Base-by-base conservation (phyloP, 2,329 filamentous ascomycete genomes). In the Cladosporium sp. region DNA sequence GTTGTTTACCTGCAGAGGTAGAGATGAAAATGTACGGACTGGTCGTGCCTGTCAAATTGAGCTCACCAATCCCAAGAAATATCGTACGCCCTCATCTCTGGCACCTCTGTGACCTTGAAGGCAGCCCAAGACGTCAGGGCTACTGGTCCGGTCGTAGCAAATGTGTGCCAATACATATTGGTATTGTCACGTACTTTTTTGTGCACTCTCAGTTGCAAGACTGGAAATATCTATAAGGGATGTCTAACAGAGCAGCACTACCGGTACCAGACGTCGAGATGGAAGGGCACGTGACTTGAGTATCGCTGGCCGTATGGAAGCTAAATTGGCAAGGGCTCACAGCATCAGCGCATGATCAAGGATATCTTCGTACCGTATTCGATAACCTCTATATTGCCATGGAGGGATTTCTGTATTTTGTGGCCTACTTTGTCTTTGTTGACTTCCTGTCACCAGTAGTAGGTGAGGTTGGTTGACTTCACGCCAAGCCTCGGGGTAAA, bases 401-500 rank as follows among this genome's bases (percentile, higher is more conserved):
- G 36, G 16, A n/a, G 36, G 7, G 2, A n/a, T n/a, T n/a, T 10
- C 18, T n/a, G 5, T 43, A n/a, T 46, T 11, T 46, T 13, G n/a
- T 21, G n/a, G 39, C 39, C 18, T 46, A 8, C 39, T n/a, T 46
- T 23, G 39, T 1, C n/a, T 21, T 21, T 46, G n/a, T 11, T 21
- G 39, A 14, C 36, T 43, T 43, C 36, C 36, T 43, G 6, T 21
- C n/a, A 46, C n/a, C 39, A 23, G 39, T 6, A 23, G n/a, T 46
- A 46, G 39, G 39, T 46, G 39, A 46, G 39, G 39, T 46, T 16
- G 34, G 18, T 36, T 16, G 34, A 36, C 34, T 16, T 36, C 32
- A n/a, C n/a, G 49, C 49, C 49, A 53, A 53, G 49, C 49, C 49
- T 30, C 49, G 49, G 49, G 49, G 49, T n/a, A 53, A 53, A 53